A percentile compares a stretch with the other conserved stretches of the same genome.
These are phyloP conservation scores for Venturia asperata DNA, from an alignment of 2,329 filamentous ascomycete genomes.

Conservation along the genomic window DNA sequence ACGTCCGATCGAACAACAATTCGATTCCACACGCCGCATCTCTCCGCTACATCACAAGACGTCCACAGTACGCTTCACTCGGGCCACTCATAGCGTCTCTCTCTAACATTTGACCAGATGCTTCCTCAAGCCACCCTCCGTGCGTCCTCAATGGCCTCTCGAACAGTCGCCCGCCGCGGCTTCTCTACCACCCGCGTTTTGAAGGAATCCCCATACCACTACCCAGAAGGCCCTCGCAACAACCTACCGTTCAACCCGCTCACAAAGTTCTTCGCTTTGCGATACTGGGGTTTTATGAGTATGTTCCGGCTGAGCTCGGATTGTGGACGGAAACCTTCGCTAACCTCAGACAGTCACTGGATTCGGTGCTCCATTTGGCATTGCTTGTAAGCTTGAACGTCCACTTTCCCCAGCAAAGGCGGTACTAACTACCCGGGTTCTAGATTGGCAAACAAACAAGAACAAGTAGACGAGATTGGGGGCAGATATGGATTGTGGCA, in stretches of 20 bases:
- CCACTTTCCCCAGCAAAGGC: background rate
- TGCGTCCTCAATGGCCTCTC: conserved; percentile 51
- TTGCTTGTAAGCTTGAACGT: conserved; percentile 50
- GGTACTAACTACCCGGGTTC: conserved; percentile 19
- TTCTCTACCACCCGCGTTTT: conserved; percentile 74
- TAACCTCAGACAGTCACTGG: conserved; percentile 42
- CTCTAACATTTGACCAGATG: conserved; percentile 57
- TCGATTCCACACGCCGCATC: background rate
- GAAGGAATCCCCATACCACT: conserved; percentile 90
- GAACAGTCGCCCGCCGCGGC: conserved; percentile 75
- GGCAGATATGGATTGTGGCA: background rate
- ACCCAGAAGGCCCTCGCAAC: conserved; percentile 88
- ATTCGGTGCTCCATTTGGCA: conserved; percentile 53
- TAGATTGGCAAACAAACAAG: conserved; percentile 64
- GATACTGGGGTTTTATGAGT: conserved; percentile 80
- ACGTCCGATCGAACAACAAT: background rate
- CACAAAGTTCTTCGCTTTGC: conserved; percentile 73
- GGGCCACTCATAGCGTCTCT: conserved; percentile 21
- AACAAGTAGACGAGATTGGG: conserved; percentile 33
- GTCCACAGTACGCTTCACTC: conserved; percentile 17
- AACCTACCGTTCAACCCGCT: conserved; percentile 97
- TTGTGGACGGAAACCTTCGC: conserved; percentile 11
- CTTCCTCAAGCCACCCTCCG: conserved; percentile 61
- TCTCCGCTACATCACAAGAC: background rate
- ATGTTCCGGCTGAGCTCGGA: conserved; percentile 27